These are phyloP conservation scores for Cyclotella cryptica DNA, from an alignment of 108 stramenopile genomes.

Conservation along the genomic window DNA sequence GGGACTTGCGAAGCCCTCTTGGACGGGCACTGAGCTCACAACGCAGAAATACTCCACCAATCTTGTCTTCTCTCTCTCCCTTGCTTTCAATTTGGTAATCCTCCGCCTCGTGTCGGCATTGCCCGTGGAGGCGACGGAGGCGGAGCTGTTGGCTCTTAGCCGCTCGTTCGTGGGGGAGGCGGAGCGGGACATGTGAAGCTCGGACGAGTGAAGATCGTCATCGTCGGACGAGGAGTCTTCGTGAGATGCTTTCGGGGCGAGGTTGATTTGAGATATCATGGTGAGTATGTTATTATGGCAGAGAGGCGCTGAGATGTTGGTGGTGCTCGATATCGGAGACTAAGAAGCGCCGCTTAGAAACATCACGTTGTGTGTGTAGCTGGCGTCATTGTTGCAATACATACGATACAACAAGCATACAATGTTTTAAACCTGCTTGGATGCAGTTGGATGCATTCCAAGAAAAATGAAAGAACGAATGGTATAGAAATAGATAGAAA, in stretches of 20 bases:
- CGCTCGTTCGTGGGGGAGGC: not conserved
- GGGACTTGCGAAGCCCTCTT: not conserved
- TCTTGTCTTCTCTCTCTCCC: conserved; percentile 44
- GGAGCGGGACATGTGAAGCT: not conserved
- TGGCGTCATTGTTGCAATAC: too few species aligned
- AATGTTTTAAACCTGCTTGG: too few species aligned
- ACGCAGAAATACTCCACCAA: conserved; percentile 90
- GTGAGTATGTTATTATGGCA: not conserved
- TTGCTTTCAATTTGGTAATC: conserved; percentile 36
- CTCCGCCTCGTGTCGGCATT: conserved; percentile 29
- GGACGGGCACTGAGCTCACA: conserved; percentile 45
- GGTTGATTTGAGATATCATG: conserved; percentile 23
- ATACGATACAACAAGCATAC: too few species aligned
- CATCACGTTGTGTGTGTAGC: too few species aligned
- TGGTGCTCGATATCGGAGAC: too few species aligned
- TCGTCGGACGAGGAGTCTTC: not conserved
- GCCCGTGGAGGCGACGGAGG: conserved; percentile 1
- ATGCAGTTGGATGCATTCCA: too few species aligned
- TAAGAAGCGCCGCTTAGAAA: too few species aligned
- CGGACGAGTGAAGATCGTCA: not conserved
- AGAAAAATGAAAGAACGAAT: too few species aligned
- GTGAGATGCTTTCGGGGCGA: conserved; percentile 26
- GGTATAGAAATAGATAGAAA: too few species aligned
- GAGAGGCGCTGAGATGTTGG: not conserved
- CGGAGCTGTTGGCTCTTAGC: not conserved